Evolutionary conservation across 305 asterid genomes (phyloP).

Genomic region (Fraxinus platypoda): DNA sequence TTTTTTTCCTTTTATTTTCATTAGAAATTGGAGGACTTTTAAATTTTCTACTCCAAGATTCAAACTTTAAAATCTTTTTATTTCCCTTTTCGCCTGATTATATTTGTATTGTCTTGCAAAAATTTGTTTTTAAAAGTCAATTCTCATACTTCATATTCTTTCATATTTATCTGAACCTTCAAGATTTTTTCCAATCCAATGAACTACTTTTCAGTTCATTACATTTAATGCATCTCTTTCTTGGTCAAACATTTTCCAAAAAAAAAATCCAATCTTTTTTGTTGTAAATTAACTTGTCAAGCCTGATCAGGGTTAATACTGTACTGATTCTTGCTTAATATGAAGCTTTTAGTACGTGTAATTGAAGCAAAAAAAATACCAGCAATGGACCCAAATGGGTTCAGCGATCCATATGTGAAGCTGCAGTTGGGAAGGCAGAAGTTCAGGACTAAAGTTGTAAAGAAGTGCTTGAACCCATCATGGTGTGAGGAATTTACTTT

Average conservation of each 20-base stretch:
- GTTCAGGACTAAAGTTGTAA: constrained; percentile 71
- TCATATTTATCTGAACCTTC: not conserved
- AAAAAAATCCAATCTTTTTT: not conserved
- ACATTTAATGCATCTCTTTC: not conserved
- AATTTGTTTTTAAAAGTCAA: not conserved
- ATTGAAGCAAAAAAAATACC: constrained; percentile 78
- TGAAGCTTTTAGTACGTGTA: constrained; percentile 85
- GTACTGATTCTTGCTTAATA: constrained; percentile 12
- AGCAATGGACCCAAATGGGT: constrained; percentile 81
- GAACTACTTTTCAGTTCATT: not conserved
- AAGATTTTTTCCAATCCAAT: not conserved
- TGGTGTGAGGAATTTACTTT: constrained; percentile 93
- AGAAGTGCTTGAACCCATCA: constrained; percentile 80
- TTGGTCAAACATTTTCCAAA: not conserved
- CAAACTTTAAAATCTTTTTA: not conserved
- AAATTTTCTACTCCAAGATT: not conserved
- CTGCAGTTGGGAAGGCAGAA: constrained; percentile 78
- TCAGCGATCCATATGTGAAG: constrained; percentile 92
- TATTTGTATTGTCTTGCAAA: not conserved
- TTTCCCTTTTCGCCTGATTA: not conserved
- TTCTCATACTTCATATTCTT: not conserved
- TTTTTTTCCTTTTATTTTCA: too few species aligned
- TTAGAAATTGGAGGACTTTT: not conserved
- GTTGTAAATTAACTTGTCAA: not conserved
- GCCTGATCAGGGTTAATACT: not conserved